phyloP scores from a whole-genome alignment of 768 basidiomycete genomes.

The Panellus pusillus region DNA sequence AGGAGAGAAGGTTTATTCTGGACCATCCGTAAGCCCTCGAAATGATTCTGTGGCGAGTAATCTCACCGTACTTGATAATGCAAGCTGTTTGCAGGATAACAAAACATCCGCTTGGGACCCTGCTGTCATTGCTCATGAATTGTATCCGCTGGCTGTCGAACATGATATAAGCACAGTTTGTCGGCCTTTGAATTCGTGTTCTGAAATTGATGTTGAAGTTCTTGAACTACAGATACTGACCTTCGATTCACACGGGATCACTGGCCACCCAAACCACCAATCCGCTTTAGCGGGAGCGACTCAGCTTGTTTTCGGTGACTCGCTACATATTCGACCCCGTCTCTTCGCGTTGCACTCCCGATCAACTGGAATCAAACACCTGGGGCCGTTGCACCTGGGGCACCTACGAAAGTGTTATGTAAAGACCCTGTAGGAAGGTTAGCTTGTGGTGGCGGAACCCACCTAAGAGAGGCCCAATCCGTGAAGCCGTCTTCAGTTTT shows the following conservation, averaged over 20 bases:
- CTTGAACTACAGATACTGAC: constrained; percentile 53
- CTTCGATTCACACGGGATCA: constrained; percentile 59
- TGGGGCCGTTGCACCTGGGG: constrained; percentile 6
- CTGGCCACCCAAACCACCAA: constrained; percentile 63
- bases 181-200: background rate
- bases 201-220: background rate
- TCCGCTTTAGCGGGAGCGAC: constrained; percentile 45
- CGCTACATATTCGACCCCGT: background rate
- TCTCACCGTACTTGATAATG: background rate
- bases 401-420: too few relatives aligned
- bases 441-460: too few relatives aligned
- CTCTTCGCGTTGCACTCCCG: constrained; percentile 6
- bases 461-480: too few relatives aligned
- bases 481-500: too few relatives aligned
- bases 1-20: constrained; percentile 40
- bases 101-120: constrained; percentile 7
- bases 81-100: constrained; percentile 9
- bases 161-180: constrained; percentile 8
- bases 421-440: too few relatives aligned
- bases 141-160: background rate
- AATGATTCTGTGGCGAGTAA: background rate
- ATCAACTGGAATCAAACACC: background rate
- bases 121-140: background rate
- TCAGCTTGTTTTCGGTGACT: constrained; percentile 26
- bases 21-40: constrained; percentile 9